Evolutionary conservation across 148 eudicot species (phyloP).

Genomic region (Fagopyrum tataricum): DNA sequence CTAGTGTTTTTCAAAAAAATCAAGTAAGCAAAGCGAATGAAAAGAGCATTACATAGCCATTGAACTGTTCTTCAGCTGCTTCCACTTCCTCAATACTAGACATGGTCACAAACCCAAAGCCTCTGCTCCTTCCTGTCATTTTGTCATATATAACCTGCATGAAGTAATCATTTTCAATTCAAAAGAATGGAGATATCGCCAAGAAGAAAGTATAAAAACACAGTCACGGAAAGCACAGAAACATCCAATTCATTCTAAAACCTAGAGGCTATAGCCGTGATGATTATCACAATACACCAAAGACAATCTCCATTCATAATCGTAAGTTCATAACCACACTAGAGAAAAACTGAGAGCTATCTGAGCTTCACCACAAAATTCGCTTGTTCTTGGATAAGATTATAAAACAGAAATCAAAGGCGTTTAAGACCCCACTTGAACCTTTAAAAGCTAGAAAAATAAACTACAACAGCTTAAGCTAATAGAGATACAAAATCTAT

Average conservation of each 20-base stretch:
- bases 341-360: neutral
- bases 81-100: conserved; percentile 68
- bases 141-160: conserved; percentile 92
- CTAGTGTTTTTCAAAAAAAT: neutral
- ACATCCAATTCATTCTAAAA: neutral
- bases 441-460: neutral
- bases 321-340: no score
- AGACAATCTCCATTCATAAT: no score
- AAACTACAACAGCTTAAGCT: neutral
- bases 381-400: neutral
- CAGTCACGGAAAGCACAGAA: neutral
- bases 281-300: no score
- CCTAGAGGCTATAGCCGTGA: no score
- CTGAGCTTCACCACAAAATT: neutral
- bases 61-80: conserved; percentile 70
- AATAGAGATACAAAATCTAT: neutral
- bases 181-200: neutral
- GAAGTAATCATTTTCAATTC: neutral
- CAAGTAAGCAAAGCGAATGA: neutral
- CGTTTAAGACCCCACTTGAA: neutral
- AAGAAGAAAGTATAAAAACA: neutral
- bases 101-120: conserved; percentile 96
- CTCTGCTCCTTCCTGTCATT: conserved; percentile 81
- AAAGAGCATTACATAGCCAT: conserved; percentile 64
- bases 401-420: neutral